Evolutionary conservation across 352 stramenopile species (phyloP).

Genomic region (Phytophthora citricola): DNA sequence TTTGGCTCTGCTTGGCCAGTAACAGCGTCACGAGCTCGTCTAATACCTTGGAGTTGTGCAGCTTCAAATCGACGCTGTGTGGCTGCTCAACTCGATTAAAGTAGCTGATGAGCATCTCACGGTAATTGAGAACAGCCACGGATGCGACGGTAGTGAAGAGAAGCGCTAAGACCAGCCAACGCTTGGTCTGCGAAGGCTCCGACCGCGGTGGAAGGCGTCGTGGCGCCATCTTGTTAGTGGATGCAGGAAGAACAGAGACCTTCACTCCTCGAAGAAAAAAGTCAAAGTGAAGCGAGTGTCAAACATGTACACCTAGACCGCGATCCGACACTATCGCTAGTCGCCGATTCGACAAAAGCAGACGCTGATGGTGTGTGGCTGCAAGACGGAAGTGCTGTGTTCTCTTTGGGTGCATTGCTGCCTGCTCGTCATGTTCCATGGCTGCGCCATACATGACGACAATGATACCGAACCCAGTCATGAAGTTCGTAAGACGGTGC

Average conservation of each 20-base stretch:
- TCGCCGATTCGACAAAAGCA: constrained; percentile 17
- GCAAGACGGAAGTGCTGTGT: background rate
- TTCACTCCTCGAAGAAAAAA: constrained; percentile 3
- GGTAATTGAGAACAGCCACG: constrained; percentile 46
- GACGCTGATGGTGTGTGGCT: constrained; percentile 1
- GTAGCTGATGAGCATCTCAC: constrained; percentile 25
- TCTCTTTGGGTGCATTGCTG: background rate
- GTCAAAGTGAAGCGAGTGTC: constrained; percentile 13
- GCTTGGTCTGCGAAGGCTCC: constrained; percentile 1
- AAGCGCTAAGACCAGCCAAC: constrained; percentile 30
- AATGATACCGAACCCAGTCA: no score
- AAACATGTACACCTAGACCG: constrained; percentile 17
- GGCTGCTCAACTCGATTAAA: background rate
- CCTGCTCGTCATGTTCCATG: background rate
- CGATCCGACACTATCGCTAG: constrained; percentile 29
- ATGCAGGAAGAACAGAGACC: background rate
- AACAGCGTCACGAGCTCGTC: constrained; percentile 33
- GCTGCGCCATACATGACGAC: no score
- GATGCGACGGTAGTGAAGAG: constrained; percentile 27
- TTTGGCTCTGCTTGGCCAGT: constrained; percentile 18
- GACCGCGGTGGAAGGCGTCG: constrained; percentile 4
- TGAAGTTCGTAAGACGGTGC: no score
- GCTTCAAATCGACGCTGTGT: constrained; percentile 7
- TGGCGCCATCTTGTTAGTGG: constrained; percentile 1
- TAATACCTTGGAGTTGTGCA: constrained; percentile 18